Base-by-base conservation (phyloP, 2,329 filamentous ascomycete species). In the Dactylella cylindrospora region DNA sequence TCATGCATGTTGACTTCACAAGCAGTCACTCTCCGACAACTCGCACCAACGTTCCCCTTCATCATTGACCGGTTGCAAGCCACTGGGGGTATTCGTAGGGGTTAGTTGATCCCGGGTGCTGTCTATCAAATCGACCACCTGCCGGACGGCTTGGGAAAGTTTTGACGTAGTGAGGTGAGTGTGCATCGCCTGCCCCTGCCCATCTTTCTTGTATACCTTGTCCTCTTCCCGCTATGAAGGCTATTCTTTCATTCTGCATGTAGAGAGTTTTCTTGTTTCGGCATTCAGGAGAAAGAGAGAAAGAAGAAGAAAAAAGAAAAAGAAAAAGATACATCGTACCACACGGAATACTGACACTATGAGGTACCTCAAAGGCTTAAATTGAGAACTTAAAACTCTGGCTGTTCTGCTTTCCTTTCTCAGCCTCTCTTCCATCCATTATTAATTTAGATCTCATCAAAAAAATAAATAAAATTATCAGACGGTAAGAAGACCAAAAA, bases 181-280 rank as follows among this genome's bases (percentile, higher is more conserved):
- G 29, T 43, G 29, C 19, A 26, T n/a, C 47, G 44, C 41, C 40
- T 45, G 32, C 38, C 38, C 22, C 38, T 20, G 36, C 22, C 26
- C 29, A 46, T 23, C n/a, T n/a, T 20, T 49, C 15, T 22, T 12
- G 26, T 33, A 40, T 53, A 36, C 55, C 55, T 49, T 61, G 36
- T 23, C 35, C 39, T 52, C 35, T 36, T 61, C 31, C 33, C 41
- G 47, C 44, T 43, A 28, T 10, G 20, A 33, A 25, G 33, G 20
- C 35, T 44, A 52, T 41, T n/a, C n/a, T n/a, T n/a, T n/a, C n/a
- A n/a, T n/a, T n/a, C n/a, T 53, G 55, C 33, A 53, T 53, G 53
- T 49, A 9, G 33, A 23, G 28, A 61, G 47, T 53, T 52, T 61
- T 53, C 55, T 61, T 61, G 55, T 61, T 61, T 53, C 29, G 47